phyloP scores from a whole-genome alignment of 1,139 yeast genomes.

The Candida tropicalis region DNA sequence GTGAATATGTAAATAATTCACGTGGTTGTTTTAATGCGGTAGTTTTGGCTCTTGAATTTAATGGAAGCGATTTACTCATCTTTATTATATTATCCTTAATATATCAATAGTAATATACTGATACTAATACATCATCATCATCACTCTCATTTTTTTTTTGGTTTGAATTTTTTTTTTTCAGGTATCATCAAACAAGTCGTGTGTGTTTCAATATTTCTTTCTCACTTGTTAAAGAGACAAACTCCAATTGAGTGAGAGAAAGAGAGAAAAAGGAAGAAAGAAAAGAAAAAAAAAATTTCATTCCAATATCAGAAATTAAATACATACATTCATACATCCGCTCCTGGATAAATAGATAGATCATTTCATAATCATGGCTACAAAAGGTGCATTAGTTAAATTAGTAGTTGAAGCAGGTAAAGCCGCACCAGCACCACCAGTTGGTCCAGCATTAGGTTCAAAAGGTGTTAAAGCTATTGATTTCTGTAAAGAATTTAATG shows the following conservation, averaged over 20 bases:
- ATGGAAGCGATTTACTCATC: constrained; percentile 37
- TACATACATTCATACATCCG: background rate
- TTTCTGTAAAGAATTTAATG: constrained; percentile 97
- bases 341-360: no score
- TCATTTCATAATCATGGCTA: constrained; percentile 31
- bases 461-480: constrained; percentile 99
- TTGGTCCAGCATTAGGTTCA: constrained; percentile 98
- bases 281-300: background rate
- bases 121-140: no score
- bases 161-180: no score
- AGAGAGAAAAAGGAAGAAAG: background rate
- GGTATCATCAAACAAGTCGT: no score
- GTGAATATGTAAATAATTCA: constrained; percentile 62
- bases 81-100: constrained; percentile 10
- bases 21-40: constrained; percentile 72
- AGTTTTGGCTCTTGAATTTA: constrained; percentile 51
- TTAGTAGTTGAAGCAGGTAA: constrained; percentile 97
- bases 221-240: no score
- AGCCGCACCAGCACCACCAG: constrained; percentile 99
- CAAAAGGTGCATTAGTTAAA: constrained; percentile 66
- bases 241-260: background rate
- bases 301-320: background rate
- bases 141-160: background rate
- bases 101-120: no score
- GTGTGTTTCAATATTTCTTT: background rate